Conservation (phyloP, 305 asterid species). For the Fraxinus dipetala region DNA sequence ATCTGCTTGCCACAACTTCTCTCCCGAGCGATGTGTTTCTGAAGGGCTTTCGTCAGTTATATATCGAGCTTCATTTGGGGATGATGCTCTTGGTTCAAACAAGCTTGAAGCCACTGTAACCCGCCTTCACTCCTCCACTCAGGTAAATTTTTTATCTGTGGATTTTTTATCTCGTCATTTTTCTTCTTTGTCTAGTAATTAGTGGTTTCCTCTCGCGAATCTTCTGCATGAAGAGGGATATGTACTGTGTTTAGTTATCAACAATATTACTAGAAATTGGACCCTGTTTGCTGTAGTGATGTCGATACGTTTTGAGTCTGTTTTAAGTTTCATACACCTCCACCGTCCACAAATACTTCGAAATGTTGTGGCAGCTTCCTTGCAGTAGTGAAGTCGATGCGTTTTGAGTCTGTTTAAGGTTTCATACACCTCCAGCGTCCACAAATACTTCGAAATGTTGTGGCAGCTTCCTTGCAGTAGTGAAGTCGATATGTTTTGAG, state of each 20-base stretch:
- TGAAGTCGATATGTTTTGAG: not conserved
- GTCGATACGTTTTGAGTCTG: no score
- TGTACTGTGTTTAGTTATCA: not conserved
- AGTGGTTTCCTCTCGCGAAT: not conserved
- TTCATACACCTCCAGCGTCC: no score
- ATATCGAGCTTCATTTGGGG: conserved; percentile 84
- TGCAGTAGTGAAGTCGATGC: no score
- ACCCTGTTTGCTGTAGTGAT: not conserved
- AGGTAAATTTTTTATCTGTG: conserved; percentile 39
- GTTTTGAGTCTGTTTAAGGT: no score
- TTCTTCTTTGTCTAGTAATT: not conserved
- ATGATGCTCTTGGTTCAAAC: conserved; percentile 54
- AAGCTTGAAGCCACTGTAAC: conserved; percentile 88
- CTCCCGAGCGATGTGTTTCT: conserved; percentile 86
- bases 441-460: no score
- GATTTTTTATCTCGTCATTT: not conserved
- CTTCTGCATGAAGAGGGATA: conserved; percentile 3
- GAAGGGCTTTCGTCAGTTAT: conserved; percentile 91
- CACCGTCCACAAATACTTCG: no score
- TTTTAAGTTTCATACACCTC: no score
- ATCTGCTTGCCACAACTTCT: conserved; percentile 89
- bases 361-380: not conserved
- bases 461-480: not conserved
- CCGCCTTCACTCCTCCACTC: conserved; percentile 76
- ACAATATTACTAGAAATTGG: not conserved